Base-by-base conservation (phyloP, 768 basidiomycete genomes). In the Hypholoma sublateritium region DNA sequence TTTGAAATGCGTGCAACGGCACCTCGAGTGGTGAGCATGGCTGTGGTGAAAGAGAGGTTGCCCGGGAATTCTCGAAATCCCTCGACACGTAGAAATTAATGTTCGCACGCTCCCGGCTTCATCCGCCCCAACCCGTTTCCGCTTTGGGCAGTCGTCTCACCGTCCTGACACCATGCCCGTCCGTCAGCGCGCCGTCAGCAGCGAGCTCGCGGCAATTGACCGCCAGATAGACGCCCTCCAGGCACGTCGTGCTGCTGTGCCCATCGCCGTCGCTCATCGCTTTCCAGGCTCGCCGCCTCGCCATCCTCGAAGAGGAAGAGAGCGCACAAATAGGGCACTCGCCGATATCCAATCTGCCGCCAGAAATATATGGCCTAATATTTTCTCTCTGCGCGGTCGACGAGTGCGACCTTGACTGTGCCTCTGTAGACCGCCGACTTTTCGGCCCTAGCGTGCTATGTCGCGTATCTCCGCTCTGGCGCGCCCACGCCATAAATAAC, bases 1-100 rank as follows among this genome's bases (percentile, higher is more conserved):
- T 85, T 88, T 59, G 92, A 89, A 75, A 94, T 80, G 76, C 92
- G 91, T 73, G 89, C 82, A 75, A 92, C 84, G 72, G 88, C 83
- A 78, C 89, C 89, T 74, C 91, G 89, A 67, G 89, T 80, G 76
- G 88, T 90, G 80, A 92, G 82, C 91, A 93, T 93, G 78, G 55
- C 48, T 25, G 79, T 80, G 75, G 66, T 69, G 62, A 61, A 58
- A 62, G 64, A 68, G 67, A 61, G 62, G 60, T 56, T 47, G 68
- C 60, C 62, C 56, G 64, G 66, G 67, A 67, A 68, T 43, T 46
- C 54, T 55, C 51, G 52, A 61, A 64, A 76, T 71, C 70, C 65
- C 63, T 68, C 74, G 72, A 74, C 74, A 77, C 76, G 73, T 78
- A 71, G 71, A 77, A 77, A 74, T 73, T 72, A 71, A 70, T 67